These are phyloP conservation scores for Podila verticillata DNA, from an alignment of 192 early-diverging fungal species.

Conservation along the genomic window DNA sequence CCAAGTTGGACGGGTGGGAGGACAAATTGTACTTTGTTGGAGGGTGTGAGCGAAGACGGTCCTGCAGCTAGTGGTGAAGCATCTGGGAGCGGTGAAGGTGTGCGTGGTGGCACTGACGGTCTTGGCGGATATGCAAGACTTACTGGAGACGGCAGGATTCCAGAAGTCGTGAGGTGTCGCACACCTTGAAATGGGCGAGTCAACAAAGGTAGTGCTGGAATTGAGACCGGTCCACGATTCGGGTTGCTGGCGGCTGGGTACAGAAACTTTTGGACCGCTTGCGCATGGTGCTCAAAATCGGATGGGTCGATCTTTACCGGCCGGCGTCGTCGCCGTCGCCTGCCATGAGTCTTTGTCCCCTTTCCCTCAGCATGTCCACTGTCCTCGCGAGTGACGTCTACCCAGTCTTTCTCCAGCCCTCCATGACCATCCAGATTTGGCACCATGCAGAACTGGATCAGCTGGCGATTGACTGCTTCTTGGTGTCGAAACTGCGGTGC, in stretches of 20 bases:
- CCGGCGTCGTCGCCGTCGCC: not conserved
- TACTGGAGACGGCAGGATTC: not conserved
- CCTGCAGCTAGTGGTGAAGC: not conserved
- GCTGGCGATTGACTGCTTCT: slow-evolving; percentile 28
- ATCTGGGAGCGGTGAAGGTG: not conserved
- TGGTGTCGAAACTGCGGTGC: slow-evolving; percentile 37
- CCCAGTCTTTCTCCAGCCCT: not conserved
- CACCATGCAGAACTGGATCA: slow-evolving; percentile 50
- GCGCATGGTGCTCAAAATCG: slow-evolving; percentile 18
- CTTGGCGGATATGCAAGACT: too few species aligned
- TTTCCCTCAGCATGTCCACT: not conserved
- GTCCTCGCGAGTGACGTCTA: not conserved
- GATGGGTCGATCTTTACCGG: not conserved
- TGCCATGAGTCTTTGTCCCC: not conserved
- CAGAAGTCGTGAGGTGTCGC: not conserved
- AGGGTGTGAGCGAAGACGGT: slow-evolving; percentile 9
- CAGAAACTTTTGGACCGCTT: slow-evolving; percentile 20
- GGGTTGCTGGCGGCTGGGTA: slow-evolving; percentile 24
- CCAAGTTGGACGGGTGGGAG: slow-evolving; percentile 35
- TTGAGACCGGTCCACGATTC: slow-evolving; percentile 11
- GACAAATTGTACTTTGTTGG: slow-evolving; percentile 28
- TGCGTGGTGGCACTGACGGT: not conserved
- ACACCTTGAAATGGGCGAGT: not conserved
- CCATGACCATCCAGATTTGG: slow-evolving; percentile 11
- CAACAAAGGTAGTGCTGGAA: not conserved